Percentiles rank a stretch among this genome's conserved stretches.
Evolutionary conservation across 257 asterid genomes (phyloP).

Genomic region (Solanum rostratum): DNA sequence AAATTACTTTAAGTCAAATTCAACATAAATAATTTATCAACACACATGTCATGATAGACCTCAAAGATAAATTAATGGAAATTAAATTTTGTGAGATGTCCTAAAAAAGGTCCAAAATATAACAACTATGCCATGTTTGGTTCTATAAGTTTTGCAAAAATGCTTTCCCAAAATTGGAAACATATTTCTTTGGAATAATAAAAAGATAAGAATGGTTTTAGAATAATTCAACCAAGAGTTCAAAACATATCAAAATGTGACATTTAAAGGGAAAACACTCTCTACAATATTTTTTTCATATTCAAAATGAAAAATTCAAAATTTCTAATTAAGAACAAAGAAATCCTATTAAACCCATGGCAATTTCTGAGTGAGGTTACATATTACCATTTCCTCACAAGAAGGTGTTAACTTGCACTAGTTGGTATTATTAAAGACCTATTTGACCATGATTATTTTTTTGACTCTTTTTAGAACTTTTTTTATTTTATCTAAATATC

Average conservation of each 20-base stretch:
- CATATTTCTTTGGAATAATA: background rate
- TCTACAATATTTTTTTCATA: rapidly evolving
- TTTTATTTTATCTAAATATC: no score
- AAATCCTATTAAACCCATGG: no score
- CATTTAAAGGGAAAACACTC: rapidly evolving
- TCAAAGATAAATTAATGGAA: background rate
- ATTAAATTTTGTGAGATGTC: background rate
- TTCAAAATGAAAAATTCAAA: background rate
- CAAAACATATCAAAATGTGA: background rate
- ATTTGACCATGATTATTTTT: no score
- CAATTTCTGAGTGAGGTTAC: no score
- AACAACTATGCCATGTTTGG: background rate
- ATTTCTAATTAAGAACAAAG: no score
- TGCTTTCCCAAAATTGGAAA: background rate
- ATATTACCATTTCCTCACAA: background rate
- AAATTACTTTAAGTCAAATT: background rate
- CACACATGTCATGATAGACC: background rate
- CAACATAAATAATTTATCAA: background rate
- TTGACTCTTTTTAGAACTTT: no score
- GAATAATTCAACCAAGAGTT: background rate
- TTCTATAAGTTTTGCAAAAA: background rate
- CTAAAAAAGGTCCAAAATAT: background rate
- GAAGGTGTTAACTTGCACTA: background rate
- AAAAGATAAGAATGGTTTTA: background rate
- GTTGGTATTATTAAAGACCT: background rate